These are phyloP conservation scores for Nannochloris sp. DNA, from an alignment of 139 green algal species.

Conservation along the genomic window DNA sequence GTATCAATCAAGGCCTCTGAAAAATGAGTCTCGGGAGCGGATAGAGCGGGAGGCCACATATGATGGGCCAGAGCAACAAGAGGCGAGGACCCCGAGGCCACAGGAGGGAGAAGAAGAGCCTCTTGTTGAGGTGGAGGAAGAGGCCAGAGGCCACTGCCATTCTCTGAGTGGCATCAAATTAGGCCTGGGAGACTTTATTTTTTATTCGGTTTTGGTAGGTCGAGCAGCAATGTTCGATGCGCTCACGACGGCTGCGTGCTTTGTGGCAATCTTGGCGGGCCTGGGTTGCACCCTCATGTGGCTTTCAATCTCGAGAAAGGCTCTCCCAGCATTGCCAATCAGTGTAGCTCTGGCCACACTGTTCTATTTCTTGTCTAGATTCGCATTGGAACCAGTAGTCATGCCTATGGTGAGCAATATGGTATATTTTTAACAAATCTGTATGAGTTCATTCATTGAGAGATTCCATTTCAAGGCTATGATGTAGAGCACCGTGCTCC, in stretches of 20 bases:
- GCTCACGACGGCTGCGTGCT: slow-evolving; percentile 73
- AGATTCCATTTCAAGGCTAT: neutral
- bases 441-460: slow-evolving; percentile 5
- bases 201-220: slow-evolving; percentile 80
- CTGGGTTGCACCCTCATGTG: slow-evolving; percentile 76
- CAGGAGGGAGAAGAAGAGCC: neutral
- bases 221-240: slow-evolving; percentile 92
- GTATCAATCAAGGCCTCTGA: slow-evolving; percentile 69
- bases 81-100: neutral
- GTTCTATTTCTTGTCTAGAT: slow-evolving; percentile 75
- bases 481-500: neutral
- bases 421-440: slow-evolving; percentile 10
- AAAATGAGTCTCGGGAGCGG: neutral
- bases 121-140: slow-evolving; percentile 3
- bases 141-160: slow-evolving; percentile 5
- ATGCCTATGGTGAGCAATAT: slow-evolving; percentile 8
- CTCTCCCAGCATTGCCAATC: slow-evolving; percentile 90
- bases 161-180: slow-evolving; percentile 82
- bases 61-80: neutral
- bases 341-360: slow-evolving; percentile 80
- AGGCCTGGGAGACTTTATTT: slow-evolving; percentile 95
- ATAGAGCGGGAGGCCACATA: no score
- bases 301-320: slow-evolving; percentile 68
- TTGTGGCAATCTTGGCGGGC: slow-evolving; percentile 67
- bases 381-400: slow-evolving; percentile 10